Percentiles rank a stretch among this genome's conserved stretches.
Evolutionary conservation across 306 rosid genomes (phyloP).

Genomic region (Cajanus cajan): DNA sequence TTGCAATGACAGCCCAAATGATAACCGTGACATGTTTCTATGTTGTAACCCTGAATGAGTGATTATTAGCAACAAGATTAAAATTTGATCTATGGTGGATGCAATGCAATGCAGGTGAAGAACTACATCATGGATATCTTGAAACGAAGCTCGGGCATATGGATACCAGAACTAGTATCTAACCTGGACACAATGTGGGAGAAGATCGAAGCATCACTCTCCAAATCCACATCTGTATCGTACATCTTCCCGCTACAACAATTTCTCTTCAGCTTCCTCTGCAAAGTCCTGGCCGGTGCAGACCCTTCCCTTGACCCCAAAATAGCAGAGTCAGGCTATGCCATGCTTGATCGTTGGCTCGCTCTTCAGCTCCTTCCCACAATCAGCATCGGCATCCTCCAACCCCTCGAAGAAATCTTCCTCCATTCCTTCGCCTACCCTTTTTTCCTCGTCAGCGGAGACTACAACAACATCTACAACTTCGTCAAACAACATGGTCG

Average conservation of each 20-base stretch:
- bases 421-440: conserved; percentile 87
- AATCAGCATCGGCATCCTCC: conserved; percentile 52
- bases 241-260: conserved; percentile 53
- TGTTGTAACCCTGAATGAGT: no score
- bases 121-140: conserved; percentile 50
- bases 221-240: conserved; percentile 34
- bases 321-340: conserved; percentile 54
- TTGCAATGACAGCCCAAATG: background rate
- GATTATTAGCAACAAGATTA: no score
- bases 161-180: conserved; percentile 58
- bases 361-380: conserved; percentile 85
- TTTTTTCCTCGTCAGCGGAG: conserved; percentile 61
- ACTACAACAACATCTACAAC: conserved; percentile 55
- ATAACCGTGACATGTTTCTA: background rate
- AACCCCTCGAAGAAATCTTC: conserved; percentile 85
- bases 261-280: conserved; percentile 57
- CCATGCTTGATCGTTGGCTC: conserved; percentile 70
- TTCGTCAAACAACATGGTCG: conserved; percentile 60
- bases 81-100: background rate
- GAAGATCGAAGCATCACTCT: conserved; percentile 50
- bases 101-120: conserved; percentile 51
- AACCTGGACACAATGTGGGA: conserved; percentile 59
- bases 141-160: conserved; percentile 64
- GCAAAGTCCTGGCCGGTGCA: conserved; percentile 58
- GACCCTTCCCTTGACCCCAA: conserved; percentile 61